Evolutionary conservation across 2,329 filamentous ascomycete species (phyloP).

Genomic region (Lachnellula arida): DNA sequence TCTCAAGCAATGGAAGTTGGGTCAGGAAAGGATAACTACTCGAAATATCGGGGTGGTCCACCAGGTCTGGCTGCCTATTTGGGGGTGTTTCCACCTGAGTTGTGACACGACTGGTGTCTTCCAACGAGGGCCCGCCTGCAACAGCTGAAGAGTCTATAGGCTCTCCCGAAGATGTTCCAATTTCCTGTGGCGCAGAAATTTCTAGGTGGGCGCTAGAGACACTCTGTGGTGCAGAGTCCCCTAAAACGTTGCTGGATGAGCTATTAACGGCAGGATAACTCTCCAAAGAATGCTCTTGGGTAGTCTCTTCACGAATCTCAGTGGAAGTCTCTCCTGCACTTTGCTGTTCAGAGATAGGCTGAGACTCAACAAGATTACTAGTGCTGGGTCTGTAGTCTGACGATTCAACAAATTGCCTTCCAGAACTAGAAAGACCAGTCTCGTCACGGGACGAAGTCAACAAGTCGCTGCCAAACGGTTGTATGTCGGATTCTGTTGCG

Average conservation of each 20-base stretch:
- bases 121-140: neutral
- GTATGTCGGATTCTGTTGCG: neutral
- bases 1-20: neutral
- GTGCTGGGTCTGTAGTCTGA: neutral
- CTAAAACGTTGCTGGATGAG: neutral
- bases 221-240: neutral
- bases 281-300: neutral
- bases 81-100: neutral
- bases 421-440: neutral
- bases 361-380: neutral
- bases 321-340: neutral
- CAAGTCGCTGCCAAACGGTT: neutral
- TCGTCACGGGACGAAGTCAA: neutral
- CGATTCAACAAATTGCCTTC: neutral
- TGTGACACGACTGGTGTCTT: neutral
- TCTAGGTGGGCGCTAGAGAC: neutral
- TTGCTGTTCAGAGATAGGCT: neutral
- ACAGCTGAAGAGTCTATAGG: neutral
- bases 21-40: slow-evolving; percentile 6
- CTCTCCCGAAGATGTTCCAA: neutral
- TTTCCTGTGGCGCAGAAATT: neutral
- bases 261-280: neutral
- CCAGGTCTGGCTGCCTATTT: neutral
- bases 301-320: neutral
- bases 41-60: neutral